Evolutionary conservation across 2,329 filamentous ascomycete genomes (phyloP).

Genomic region (Chaetomium globosum): DNA sequence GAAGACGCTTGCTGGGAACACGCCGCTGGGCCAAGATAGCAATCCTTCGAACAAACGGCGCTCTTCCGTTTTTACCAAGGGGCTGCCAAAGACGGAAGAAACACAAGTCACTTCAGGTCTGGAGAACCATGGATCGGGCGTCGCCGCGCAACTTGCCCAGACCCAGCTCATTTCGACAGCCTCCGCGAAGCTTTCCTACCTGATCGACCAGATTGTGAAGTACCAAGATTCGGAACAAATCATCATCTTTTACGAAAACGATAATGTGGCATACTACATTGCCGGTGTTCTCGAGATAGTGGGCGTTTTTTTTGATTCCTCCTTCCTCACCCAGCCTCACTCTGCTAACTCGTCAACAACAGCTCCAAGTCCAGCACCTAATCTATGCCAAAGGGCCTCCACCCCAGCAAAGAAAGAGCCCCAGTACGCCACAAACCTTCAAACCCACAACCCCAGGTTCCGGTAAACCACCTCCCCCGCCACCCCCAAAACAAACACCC

Average conservation of each 20-base stretch:
- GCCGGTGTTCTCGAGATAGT: slow-evolving; percentile 77
- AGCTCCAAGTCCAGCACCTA: slow-evolving; percentile 62
- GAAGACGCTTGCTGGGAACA: slow-evolving; percentile 47
- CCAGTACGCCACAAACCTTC: slow-evolving; percentile 76
- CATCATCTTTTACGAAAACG: slow-evolving; percentile 87
- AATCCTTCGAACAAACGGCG: slow-evolving; percentile 42
- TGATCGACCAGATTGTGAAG: slow-evolving; percentile 71
- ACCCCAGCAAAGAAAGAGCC: slow-evolving; percentile 65
- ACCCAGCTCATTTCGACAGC: slow-evolving; percentile 74
- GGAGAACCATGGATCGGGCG: slow-evolving; percentile 28
- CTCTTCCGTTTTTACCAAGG: slow-evolving; percentile 37
- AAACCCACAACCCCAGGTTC: slow-evolving; percentile 67
- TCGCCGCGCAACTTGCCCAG: slow-evolving; percentile 55
- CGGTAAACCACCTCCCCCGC: slow-evolving; percentile 44
- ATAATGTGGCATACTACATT: slow-evolving; percentile 84
- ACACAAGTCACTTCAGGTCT: slow-evolving; percentile 31
- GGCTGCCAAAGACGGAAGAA: slow-evolving; percentile 18
- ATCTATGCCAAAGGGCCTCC: slow-evolving; percentile 69
- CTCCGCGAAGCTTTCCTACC: slow-evolving; percentile 84
- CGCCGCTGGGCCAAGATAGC: slow-evolving; percentile 47
- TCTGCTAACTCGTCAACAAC: slow-evolving; percentile 21
- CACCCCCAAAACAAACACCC: not conserved
- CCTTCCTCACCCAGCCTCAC: too few species aligned
- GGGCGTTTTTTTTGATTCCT: slow-evolving; percentile 36
- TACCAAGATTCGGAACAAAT: slow-evolving; percentile 79